Evolutionary conservation across 192 early-diverging fungal genomes (phyloP).

Genomic region (Linnemannia zychae): DNA sequence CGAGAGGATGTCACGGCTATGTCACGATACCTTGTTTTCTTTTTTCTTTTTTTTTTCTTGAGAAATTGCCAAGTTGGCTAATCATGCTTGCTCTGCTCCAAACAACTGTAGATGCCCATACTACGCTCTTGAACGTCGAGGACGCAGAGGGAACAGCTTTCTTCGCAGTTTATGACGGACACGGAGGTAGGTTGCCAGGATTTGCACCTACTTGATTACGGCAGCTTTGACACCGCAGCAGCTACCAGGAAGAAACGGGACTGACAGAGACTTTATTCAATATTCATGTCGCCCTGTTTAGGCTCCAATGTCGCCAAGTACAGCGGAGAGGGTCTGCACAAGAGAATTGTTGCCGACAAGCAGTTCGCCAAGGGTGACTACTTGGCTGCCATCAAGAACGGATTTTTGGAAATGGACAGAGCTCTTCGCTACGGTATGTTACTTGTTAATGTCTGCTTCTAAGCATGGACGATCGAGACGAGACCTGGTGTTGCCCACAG

Average conservation of each 20-base stretch:
- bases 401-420: constrained; percentile 85
- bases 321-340: constrained; percentile 83
- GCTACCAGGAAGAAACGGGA: neutral
- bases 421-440: constrained; percentile 80
- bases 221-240: neutral
- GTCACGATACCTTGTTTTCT: neutral
- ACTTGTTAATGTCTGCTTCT: neutral
- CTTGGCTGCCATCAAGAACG: constrained; percentile 81
- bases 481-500: neutral
- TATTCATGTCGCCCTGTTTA: constrained; percentile 14
- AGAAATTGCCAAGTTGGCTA: constrained; percentile 3
- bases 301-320: constrained; percentile 86
- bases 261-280: neutral
- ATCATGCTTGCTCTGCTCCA: neutral
- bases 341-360: constrained; percentile 73
- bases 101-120: constrained; percentile 86
- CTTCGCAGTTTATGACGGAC: constrained; percentile 98
- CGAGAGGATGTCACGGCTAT: neutral
- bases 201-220: neutral
- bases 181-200: constrained; percentile 76
- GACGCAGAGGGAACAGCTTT: constrained; percentile 78
- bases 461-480: neutral
- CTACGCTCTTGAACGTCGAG: constrained; percentile 81
- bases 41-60: too few species aligned
- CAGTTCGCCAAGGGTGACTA: constrained; percentile 79